Evolutionary conservation across 2,329 filamentous ascomycete species (phyloP).

Genomic region (Cladosporium halotolerans): DNA sequence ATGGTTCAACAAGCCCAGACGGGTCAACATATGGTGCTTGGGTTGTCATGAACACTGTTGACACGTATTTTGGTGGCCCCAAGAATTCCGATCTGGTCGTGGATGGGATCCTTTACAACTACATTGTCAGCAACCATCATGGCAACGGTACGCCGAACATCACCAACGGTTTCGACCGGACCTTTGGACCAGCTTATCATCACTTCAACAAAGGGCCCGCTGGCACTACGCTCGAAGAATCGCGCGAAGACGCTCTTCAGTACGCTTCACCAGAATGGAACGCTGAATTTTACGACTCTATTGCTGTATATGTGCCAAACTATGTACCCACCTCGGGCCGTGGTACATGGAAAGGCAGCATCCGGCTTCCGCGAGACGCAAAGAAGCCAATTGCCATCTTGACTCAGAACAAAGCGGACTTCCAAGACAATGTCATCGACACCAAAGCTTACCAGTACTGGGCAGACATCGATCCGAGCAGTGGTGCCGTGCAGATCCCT

Average conservation of each 20-base stretch:
- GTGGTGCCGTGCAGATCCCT: conserved; percentile 47
- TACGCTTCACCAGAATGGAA: conserved; percentile 51
- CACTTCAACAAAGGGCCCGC: conserved; percentile 54
- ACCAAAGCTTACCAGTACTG: conserved; percentile 58
- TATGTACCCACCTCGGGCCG: conserved; percentile 50
- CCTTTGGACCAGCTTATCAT: conserved; percentile 59
- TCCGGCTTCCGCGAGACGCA: conserved; percentile 49
- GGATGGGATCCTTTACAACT: conserved; percentile 62
- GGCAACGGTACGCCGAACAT: conserved; percentile 59
- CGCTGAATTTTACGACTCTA: conserved; percentile 56
- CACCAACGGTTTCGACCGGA: conserved; percentile 58
- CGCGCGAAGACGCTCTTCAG: conserved; percentile 50
- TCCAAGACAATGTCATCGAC: conserved; percentile 54
- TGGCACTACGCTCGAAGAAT: conserved; percentile 40
- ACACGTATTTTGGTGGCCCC: conserved; percentile 58
- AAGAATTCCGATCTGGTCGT: conserved; percentile 58
- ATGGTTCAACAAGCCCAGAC: conserved; percentile 45
- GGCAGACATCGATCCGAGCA: conserved; percentile 43
- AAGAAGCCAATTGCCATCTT: conserved; percentile 51
- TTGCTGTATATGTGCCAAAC: conserved; percentile 53
- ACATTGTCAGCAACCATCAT: conserved; percentile 58
- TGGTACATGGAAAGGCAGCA: conserved; percentile 45
- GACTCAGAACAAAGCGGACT: conserved; percentile 46
- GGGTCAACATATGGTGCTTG: conserved; percentile 54
- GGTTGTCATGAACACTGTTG: conserved; percentile 59